phyloP scores from a whole-genome alignment of 176 grass and related monocot species.

The Eragrostis curvula region DNA sequence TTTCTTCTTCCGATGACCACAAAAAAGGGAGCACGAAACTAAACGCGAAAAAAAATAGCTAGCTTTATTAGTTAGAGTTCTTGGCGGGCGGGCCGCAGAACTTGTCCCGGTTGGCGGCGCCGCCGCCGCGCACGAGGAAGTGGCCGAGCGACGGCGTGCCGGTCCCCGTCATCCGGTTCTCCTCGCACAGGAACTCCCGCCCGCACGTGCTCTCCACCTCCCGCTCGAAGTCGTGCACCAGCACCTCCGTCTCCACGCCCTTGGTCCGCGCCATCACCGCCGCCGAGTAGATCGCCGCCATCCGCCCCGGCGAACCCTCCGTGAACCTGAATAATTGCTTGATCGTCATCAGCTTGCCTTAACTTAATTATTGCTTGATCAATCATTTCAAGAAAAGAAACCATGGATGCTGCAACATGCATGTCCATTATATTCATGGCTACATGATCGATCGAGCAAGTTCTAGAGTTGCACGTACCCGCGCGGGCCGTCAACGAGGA shows the following conservation, averaged over 20 bases:
- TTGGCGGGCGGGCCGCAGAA: constrained; percentile 61
- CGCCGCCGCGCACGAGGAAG: constrained; percentile 60
- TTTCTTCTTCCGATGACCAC: neutral
- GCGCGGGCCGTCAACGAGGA: constrained; percentile 91
- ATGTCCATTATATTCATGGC: no score
- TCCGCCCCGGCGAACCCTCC: constrained; percentile 69
- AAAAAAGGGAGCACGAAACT: neutral
- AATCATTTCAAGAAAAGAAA: neutral
- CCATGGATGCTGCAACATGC: neutral
- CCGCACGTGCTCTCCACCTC: constrained; percentile 63
- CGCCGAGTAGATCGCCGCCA: constrained; percentile 81
- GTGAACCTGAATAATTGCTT: constrained; percentile 31
- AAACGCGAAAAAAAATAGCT: neutral
- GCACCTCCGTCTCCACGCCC: constrained; percentile 58
- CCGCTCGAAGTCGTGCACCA: constrained; percentile 88
- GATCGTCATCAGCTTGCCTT: neutral
- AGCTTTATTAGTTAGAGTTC: constrained; percentile 33
- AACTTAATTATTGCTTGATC: neutral
- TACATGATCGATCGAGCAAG: no score
- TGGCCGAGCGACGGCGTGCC: constrained; percentile 61
- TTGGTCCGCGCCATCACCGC: constrained; percentile 79
- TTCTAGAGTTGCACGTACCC: constrained; percentile 55
- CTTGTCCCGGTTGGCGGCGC: constrained; percentile 31
- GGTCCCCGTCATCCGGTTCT: constrained; percentile 51
- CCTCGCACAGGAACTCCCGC: constrained; percentile 78